Conservation (phyloP, 495 filamentous ascomycete species). For the Penicillium pulvis region DNA sequence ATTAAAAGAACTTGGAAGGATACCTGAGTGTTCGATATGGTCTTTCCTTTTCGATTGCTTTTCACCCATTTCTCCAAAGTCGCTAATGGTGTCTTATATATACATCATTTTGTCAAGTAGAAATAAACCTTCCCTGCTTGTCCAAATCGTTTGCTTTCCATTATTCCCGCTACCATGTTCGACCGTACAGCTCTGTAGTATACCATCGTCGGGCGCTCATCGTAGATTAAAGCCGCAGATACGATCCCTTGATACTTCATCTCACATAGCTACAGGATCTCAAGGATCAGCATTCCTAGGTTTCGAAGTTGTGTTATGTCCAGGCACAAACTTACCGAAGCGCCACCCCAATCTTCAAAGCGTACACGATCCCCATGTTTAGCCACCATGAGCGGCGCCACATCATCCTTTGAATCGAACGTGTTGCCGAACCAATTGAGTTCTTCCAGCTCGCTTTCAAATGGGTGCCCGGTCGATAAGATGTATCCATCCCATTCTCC, state of each 20-base stretch:
- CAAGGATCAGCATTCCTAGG: background rate
- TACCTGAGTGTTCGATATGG: background rate
- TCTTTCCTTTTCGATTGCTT: too few relatives aligned
- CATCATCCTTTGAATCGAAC: conserved; percentile 20
- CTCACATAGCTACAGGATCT: conserved; percentile 22
- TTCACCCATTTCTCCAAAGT: too few relatives aligned
- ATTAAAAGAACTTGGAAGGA: conserved; percentile 32
- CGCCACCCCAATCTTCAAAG: conserved; percentile 25
- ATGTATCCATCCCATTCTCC: conserved; percentile 31
- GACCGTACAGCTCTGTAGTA: conserved; percentile 30
- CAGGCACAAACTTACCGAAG: conserved; percentile 16
- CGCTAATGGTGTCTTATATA: background rate
- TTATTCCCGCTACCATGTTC: conserved; percentile 28
- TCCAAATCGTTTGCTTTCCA: conserved; percentile 24
- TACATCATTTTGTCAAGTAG: conserved; percentile 16
- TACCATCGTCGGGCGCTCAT: conserved; percentile 30
- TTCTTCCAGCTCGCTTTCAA: conserved; percentile 17
- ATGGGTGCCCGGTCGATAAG: conserved; percentile 27
- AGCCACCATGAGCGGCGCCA: conserved; percentile 28
- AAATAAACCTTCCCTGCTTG: conserved; percentile 14
- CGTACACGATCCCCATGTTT: conserved; percentile 20
- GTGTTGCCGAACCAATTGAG: conserved; percentile 28
- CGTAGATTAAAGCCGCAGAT: conserved; percentile 33
- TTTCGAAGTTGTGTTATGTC: background rate
- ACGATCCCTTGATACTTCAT: conserved; percentile 30